Evolutionary conservation across 805 yeast genomes (phyloP).

Genomic region (Candida piceae): DNA sequence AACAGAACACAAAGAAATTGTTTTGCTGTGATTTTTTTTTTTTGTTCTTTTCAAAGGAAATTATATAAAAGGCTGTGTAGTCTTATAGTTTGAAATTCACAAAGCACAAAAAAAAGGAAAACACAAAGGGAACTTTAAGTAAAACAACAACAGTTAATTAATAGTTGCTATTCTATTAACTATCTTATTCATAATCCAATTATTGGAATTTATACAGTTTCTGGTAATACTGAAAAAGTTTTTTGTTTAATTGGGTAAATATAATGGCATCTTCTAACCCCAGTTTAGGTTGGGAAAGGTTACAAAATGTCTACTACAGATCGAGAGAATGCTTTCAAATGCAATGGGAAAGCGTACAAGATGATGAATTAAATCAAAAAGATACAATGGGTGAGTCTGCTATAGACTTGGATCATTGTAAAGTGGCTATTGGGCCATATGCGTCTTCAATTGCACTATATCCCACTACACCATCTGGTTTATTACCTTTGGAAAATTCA

Average conservation of each 20-base stretch:
- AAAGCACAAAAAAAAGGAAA: no score
- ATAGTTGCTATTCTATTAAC: no score
- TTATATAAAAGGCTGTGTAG: no score
- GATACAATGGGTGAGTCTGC: neutral
- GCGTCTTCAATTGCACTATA: constrained; percentile 54
- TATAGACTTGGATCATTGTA: constrained; percentile 35
- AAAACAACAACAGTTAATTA: no score
- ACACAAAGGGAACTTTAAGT: no score
- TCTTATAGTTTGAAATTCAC: no score
- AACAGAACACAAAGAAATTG: no score
- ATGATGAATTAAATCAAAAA: neutral
- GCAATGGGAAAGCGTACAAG: constrained; percentile 41
- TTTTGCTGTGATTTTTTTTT: no score
- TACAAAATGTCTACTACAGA: constrained; percentile 66
- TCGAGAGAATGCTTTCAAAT: constrained; percentile 52
- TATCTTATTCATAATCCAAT: no score
- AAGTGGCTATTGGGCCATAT: constrained; percentile 45
- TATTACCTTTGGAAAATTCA: constrained; percentile 3
- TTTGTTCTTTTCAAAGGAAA: no score
- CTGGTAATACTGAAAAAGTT: no score
- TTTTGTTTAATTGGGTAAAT: neutral
- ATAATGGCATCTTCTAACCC: constrained; percentile 26
- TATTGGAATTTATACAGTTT: no score
- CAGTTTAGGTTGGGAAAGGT: constrained; percentile 63
- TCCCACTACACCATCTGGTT: constrained; percentile 21